Conservation (phyloP, 2,329 filamentous ascomycete genomes). For the Fusarium drepaniforme region DNA sequence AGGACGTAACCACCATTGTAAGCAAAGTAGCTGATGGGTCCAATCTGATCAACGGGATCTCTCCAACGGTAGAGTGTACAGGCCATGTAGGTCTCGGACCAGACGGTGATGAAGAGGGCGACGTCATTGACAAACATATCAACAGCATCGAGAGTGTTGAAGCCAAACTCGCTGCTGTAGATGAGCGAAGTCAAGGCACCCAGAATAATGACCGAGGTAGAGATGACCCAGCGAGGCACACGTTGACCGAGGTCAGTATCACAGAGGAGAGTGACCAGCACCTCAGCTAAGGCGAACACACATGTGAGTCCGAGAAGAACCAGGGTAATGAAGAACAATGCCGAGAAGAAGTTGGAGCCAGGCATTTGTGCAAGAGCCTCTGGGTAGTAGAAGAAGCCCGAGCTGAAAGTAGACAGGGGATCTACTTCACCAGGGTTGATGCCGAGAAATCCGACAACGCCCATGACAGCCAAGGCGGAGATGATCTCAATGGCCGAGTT, state of each 20-base stretch:
- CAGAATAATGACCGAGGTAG: constrained; percentile 57
- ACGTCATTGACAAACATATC: constrained; percentile 67
- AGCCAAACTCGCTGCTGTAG: constrained; percentile 67
- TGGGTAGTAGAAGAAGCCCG: constrained; percentile 66
- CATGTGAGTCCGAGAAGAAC: constrained; percentile 65
- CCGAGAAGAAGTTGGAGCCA: constrained; percentile 65
- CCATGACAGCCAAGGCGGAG: constrained; percentile 57
- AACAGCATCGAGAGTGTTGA: constrained; percentile 63
- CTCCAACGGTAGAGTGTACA: constrained; percentile 64
- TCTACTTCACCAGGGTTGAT: constrained; percentile 46
- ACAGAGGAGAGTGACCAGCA: constrained; percentile 53
- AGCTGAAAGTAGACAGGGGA: constrained; percentile 59
- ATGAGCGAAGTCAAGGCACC: constrained; percentile 63
- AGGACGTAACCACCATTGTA: constrained; percentile 62
- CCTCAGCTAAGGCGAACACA: constrained; percentile 22
- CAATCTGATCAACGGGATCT: constrained; percentile 57
- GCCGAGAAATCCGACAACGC: constrained; percentile 60
- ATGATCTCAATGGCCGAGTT: constrained; percentile 66
- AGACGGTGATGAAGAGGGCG: constrained; percentile 63
- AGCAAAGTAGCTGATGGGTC: constrained; percentile 53
- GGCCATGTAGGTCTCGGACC: constrained; percentile 61
- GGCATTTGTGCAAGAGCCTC: constrained; percentile 67
- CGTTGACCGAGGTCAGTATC: constrained; percentile 51
- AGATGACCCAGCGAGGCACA: constrained; percentile 54
- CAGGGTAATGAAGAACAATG: constrained; percentile 66